phyloP scores from a whole-genome alignment of 768 basidiomycete species.

The Pulveroboletus sp. region DNA sequence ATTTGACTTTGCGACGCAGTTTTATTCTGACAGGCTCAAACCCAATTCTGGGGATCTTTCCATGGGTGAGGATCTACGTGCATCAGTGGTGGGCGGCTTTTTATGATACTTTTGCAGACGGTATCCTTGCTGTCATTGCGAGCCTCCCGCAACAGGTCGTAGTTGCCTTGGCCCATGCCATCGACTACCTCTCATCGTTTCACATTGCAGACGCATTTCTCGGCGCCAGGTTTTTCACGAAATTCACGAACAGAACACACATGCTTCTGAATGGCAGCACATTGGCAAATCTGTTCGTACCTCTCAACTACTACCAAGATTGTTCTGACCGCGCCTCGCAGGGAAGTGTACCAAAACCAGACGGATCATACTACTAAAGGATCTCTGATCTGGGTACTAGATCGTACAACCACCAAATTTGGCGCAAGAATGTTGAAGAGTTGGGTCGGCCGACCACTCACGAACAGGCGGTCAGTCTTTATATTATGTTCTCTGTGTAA shows the following conservation, averaged over 20 bases:
- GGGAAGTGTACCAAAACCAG: slow-evolving; percentile 90
- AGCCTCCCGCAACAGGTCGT: slow-evolving; percentile 70
- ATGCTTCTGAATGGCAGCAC: slow-evolving; percentile 93
- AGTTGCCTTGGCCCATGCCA: slow-evolving; percentile 68
- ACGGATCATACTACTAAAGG: slow-evolving; percentile 74
- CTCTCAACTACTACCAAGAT: background rate
- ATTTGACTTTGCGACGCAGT: slow-evolving; percentile 61
- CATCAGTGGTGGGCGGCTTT: background rate
- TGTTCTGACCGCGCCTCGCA: slow-evolving; percentile 19
- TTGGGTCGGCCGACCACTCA: slow-evolving; percentile 87
- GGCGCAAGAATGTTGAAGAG: slow-evolving; percentile 77
- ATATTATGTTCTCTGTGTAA: background rate
- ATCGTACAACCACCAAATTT: slow-evolving; percentile 86
- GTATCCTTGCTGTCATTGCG: slow-evolving; percentile 57
- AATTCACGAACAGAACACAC: slow-evolving; percentile 71
- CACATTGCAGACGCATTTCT: slow-evolving; percentile 75
- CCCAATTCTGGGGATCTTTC: slow-evolving; percentile 37
- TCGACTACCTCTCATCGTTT: slow-evolving; percentile 71
- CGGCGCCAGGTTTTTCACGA: slow-evolving; percentile 74
- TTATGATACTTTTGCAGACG: slow-evolving; percentile 38
- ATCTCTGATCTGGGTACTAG: slow-evolving; percentile 81
- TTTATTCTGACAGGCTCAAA: slow-evolving; percentile 57
- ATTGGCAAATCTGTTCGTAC: slow-evolving; percentile 64
- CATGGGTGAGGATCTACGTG: slow-evolving; percentile 10
- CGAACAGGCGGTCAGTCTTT: slow-evolving; percentile 57